Conservation (phyloP, 352 stramenopile genomes). For the Globisporangium acanthophoron region DNA sequence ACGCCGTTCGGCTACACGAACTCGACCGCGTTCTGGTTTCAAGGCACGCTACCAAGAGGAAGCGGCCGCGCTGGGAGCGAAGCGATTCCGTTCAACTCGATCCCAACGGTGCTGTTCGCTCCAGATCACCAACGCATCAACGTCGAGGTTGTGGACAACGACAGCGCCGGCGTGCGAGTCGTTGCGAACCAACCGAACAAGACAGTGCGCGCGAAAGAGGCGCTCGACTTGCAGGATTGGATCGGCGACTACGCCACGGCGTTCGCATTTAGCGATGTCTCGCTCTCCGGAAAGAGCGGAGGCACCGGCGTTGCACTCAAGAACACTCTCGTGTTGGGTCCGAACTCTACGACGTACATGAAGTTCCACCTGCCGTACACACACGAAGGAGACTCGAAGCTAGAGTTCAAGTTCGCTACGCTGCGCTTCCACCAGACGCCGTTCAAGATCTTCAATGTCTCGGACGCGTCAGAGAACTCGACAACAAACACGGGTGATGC, state of each 20-base stretch:
- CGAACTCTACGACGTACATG: slow-evolving; percentile 39
- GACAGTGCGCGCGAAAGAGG: slow-evolving; percentile 33
- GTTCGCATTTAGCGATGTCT: slow-evolving; percentile 56
- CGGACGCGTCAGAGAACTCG: slow-evolving; percentile 13
- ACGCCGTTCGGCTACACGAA: slow-evolving; percentile 39
- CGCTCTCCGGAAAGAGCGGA: slow-evolving; percentile 12
- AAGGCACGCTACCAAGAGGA: slow-evolving; percentile 15
- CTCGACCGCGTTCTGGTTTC: slow-evolving; percentile 57
- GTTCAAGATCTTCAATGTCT: slow-evolving; percentile 63
- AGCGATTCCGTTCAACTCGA: slow-evolving; percentile 52
- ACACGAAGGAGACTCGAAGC: slow-evolving; percentile 37
- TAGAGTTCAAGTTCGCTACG: slow-evolving; percentile 25
- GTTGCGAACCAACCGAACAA: slow-evolving; percentile 30
- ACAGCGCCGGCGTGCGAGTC: slow-evolving; percentile 37
- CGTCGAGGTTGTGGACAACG: slow-evolving; percentile 43
- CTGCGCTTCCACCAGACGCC: slow-evolving; percentile 52
- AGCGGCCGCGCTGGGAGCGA: slow-evolving; percentile 16
- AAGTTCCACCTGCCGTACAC: slow-evolving; percentile 63
- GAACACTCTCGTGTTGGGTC: slow-evolving; percentile 46
- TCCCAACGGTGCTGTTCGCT: slow-evolving; percentile 44
- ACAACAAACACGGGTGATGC: slow-evolving; percentile 8
- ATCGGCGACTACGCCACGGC: slow-evolving; percentile 45
- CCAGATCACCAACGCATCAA: slow-evolving; percentile 44
- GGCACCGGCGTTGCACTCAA: slow-evolving; percentile 13
- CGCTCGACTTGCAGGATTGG: slow-evolving; percentile 35